phyloP scores from a whole-genome alignment of 106 monocot genomes.

The Dendrobium officinale region DNA sequence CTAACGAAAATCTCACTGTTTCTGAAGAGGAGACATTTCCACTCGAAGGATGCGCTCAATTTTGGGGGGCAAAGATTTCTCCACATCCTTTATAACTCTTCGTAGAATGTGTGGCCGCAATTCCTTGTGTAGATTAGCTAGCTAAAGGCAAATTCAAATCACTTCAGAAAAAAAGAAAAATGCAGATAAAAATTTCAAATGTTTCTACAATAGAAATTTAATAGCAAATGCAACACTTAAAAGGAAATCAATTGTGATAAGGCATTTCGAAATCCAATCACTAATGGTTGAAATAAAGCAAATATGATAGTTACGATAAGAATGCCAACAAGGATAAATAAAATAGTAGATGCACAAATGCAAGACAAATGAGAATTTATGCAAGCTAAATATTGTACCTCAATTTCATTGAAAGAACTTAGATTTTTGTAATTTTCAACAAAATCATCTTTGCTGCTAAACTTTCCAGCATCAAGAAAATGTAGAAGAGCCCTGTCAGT shows the following conservation, averaged over 20 bases:
- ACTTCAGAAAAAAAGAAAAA: background rate
- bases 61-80: constrained; percentile 97
- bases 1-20: constrained; percentile 52
- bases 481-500: constrained; percentile 83
- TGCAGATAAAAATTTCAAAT: background rate
- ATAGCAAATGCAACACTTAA: background rate
- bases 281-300: background rate
- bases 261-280: background rate
- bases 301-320: background rate
- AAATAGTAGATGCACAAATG: background rate
- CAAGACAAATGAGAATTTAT: constrained; percentile 4
- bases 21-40: constrained; percentile 99
- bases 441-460: constrained; percentile 82
- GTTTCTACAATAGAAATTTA: background rate
- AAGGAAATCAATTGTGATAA: background rate
- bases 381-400: constrained; percentile 40
- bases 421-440: constrained; percentile 96
- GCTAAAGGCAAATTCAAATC: constrained; percentile 43
- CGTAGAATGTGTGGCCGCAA: constrained; percentile 94
- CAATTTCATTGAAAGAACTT: constrained; percentile 89
- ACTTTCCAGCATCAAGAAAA: constrained; percentile 91
- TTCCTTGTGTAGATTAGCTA: constrained; percentile 94
- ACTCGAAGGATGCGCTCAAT: constrained; percentile 98
- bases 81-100: constrained; percentile 97
- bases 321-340: background rate